Base-by-base conservation (phyloP, 83 land plant species). In the Picea abies region DNA sequence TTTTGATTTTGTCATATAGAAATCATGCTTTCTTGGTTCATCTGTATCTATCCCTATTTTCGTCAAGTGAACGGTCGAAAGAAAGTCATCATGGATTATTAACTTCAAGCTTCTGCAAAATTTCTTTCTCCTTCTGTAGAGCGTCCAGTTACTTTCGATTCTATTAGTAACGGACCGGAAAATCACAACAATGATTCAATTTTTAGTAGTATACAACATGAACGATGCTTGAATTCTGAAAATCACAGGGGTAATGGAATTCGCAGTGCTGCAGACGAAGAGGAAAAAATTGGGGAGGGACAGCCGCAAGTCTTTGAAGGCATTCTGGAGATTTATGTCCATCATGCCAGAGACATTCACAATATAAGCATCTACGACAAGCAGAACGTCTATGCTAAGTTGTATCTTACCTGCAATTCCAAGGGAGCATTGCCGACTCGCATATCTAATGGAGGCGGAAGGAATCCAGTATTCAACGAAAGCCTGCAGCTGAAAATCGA, bases 301-400 rank as follows among this genome's bases (percentile, higher is more conserved):
- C 61, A 52, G 61, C 14, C 3, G 5, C 47, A 76, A 76, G 37
- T 23, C 56, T 76, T 76, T 76, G 79, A 49, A 19, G 94, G 94
- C 35, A 75, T 82, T 60, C 86, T 92, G 17, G 90, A 92, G 22
- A 81, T 92, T 14, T 83, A 62, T 67, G 70, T 92, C 3, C 94
- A 92, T 63, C 90, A 92, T 44, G 94, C 94, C 5, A 62, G 85
- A 32, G 89, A 86, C 47, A 85, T 92, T 81, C 92, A 92, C 78
- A 92, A 92, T 83, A 90, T 92, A n/a, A 90, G 94, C 73, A 92
- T 92, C 77, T 92, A 92, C 84, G 94, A 90, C 84, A 91, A 95
- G 75, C 96, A 95, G 84, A 96, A 95, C 83, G 97, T 95, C 4
- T 95, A 92, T 85, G 96, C 97, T 2, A 93, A 89, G 86, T 76